phyloP scores from a whole-genome alignment of 2,329 filamentous ascomycete species.

The Alternaria brassicicola region DNA sequence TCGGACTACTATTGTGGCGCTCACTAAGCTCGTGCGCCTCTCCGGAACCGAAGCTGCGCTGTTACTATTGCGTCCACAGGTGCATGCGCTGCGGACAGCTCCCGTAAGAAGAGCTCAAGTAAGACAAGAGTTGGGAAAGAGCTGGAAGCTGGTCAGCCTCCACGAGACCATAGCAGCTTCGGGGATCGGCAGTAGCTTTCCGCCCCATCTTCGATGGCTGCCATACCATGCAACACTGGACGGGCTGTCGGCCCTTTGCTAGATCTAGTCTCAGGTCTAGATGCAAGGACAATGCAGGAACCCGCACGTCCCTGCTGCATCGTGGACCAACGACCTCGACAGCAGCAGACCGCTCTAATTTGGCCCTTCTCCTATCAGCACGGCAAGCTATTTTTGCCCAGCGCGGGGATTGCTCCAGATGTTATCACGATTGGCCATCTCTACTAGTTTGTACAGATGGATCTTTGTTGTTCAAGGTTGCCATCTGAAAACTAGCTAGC shows the following conservation, averaged over 20 bases:
- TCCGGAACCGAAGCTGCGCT: conserved; percentile 26
- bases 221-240: not conserved
- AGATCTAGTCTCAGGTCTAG: conserved; percentile 25
- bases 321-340: conserved; percentile 10
- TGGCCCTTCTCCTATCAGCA: conserved; percentile 18
- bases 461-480: no score
- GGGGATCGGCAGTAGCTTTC: conserved; percentile 1
- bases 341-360: conserved; percentile 13
- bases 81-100: not conserved
- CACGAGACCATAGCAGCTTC: not conserved
- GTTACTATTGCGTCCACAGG: conserved; percentile 1
- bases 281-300: conserved; percentile 33
- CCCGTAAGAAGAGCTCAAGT: not conserved
- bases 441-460: no score
- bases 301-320: conserved; percentile 21
- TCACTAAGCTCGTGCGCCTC: conserved; percentile 18
- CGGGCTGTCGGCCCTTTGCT: conserved; percentile 13
- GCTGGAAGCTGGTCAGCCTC: not conserved
- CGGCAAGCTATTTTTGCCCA: conserved; percentile 23
- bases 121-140: conserved; percentile 11
- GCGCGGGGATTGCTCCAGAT: conserved; percentile 12
- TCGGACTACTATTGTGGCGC: conserved; percentile 19
- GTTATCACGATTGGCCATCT: not conserved
- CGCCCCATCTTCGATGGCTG: conserved; percentile 3
- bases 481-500: not conserved